Base-by-base conservation (phyloP, 306 rosid species). In the Fragaria ananassa region DNA sequence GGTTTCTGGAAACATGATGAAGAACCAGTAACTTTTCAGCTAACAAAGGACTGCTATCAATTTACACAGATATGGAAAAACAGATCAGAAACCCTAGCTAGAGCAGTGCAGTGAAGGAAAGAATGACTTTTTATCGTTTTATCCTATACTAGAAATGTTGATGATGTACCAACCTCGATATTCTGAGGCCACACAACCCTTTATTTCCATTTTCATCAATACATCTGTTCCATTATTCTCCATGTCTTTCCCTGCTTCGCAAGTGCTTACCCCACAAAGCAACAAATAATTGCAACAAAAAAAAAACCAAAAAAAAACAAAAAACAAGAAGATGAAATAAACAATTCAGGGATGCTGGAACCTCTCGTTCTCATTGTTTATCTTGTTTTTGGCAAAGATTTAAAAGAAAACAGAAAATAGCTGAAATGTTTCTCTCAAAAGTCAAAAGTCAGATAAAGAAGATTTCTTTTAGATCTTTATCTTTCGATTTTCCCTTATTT, bases 31-130 rank as follows among this genome's bases (percentile, higher is more conserved):
- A 37, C 41, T 37, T 37, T 4, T 37, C 8, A 37, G 41, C 41
- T 37, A 37, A 37, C 8, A 27, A 54, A 60, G 19, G 15, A 60
- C 35, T 12, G 17, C 9, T 25, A 5, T 10, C 9, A 5, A 13
- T 5, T 5, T 27, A 27, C 41, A 50, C 49, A 75, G 31, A 51
- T 25, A 72, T 13, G 60, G 73, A 46, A 68, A 39, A 62, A 46
- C 63, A 42, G 66, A 46, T 53, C 75, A 75, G 83, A 84, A 86
- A 83, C 93, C 87, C 87, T 83, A 35, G 65, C 87, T 83, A 35
- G 65, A 15, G 78, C 39, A 46, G 18, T 44, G 70, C 25, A 31
- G 13, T 19, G 34, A 27, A 58, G 46, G 14, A 39, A 41, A 5
- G 51, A 46, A 50, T 4, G 47, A 6, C 42, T 49, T 31, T 27